Base-by-base conservation (phyloP, 1,284 basidiomycete genomes). In the Cystobasidium sp. region DNA sequence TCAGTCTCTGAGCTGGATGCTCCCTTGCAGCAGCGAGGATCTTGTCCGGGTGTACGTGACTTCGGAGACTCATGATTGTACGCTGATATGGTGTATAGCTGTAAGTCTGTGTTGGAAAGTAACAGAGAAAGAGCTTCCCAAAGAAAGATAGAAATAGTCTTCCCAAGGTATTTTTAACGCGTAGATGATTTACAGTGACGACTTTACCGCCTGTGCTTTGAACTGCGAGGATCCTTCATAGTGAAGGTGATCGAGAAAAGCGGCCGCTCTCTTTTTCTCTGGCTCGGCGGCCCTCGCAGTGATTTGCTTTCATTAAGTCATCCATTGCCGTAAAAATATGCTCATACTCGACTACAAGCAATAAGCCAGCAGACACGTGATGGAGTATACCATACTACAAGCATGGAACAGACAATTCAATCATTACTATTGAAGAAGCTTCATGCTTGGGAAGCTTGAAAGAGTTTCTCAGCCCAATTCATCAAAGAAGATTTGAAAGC, bases 11-110 rank as follows among this genome's bases (percentile, higher is more conserved):
- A 47, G 39, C 41, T 7, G 44, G 58, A 46, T 71, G 69, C 59
- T 71, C 61, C 31, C 51, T 51, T 16, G 69, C 69, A 7, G 43
- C 59, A 14, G 46, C 49, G 18, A 71, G 61, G 14, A 71, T 24
- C 46, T 63, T 46, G 39, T 71, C 69, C 41, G 61, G 14, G n/a
- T 64, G 43, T 41, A 69, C 68, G 46, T 69, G 68, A 18, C 52
- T 58, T 24, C 68, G 39, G n/a, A 69, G 31, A 61, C 55, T 59
- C 68, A 69, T 69, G 44, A 7, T 69, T 24, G 22, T 39, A n/a
- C 12, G 18, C n/a, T 20, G 16, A 56, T 51, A 6, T 1, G 5
- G 31, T 31, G 31, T 31, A 31, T 31, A 31, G 56, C 12, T 43
- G 37, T 3, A 41, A 14, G 6, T 59, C 3, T 6, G 24, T 24